phyloP scores from a whole-genome alignment of 345 rosid genomes.

The Populus tremula region DNA sequence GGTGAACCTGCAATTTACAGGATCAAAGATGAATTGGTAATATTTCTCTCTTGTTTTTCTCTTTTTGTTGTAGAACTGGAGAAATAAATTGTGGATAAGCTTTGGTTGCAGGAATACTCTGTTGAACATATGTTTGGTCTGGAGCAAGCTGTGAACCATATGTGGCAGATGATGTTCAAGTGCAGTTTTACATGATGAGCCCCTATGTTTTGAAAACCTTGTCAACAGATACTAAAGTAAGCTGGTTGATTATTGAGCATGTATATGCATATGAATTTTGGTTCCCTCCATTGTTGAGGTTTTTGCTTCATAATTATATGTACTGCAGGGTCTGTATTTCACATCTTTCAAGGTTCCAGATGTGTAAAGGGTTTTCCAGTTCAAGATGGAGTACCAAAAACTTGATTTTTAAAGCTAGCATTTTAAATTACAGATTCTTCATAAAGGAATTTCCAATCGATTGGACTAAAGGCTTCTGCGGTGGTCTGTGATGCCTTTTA shows the following conservation, averaged over 20 bases:
- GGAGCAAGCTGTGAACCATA: no score
- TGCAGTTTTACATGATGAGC: slow-evolving; percentile 72
- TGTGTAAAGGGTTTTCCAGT: slow-evolving; percentile 67
- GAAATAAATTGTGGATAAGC: no score
- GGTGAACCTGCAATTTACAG: no score
- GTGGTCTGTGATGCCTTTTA: neutral
- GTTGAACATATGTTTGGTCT: slow-evolving; percentile 6
- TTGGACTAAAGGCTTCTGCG: neutral
- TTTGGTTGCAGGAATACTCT: no score
- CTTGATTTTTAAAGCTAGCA: slow-evolving; percentile 12
- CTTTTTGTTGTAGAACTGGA: no score
- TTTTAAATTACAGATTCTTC: neutral
- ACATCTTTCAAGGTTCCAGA: slow-evolving; percentile 64
- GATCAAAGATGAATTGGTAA: no score
- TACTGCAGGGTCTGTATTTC: slow-evolving; percentile 47
- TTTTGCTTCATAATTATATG: neutral
- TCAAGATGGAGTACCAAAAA: slow-evolving; percentile 55
- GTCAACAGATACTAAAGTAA: slow-evolving; percentile 48
- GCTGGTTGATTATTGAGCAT: neutral
- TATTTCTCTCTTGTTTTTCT: no score
- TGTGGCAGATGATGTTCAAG: slow-evolving; percentile 50
- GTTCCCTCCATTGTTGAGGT: neutral
- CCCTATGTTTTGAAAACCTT: slow-evolving; percentile 56
- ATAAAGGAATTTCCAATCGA: neutral
- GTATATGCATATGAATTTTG: neutral